These are phyloP conservation scores for Closterium sp. DNA, from an alignment of 139 green algal species.

Conservation along the genomic window DNA sequence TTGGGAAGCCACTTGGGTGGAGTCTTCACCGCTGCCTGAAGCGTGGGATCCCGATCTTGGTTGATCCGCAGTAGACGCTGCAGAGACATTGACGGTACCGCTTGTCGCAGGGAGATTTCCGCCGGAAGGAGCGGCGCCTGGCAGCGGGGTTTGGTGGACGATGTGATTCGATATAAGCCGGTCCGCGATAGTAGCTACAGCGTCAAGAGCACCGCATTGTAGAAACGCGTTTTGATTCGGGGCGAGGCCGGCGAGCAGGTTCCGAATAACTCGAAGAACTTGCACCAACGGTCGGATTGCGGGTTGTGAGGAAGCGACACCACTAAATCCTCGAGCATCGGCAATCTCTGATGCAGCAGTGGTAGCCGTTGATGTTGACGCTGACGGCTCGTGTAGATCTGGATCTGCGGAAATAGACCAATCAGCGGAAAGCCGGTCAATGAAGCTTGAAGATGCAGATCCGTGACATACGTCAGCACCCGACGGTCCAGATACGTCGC, in stretches of 20 bases:
- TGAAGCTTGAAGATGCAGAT: background rate
- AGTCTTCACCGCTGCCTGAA: background rate
- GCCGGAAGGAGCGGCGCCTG: background rate
- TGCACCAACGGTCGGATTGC: slow-evolving; percentile 3
- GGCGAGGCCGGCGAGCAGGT: slow-evolving; percentile 16
- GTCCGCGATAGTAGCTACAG: slow-evolving; percentile 22
- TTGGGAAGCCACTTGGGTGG: background rate
- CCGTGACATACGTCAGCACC: background rate
- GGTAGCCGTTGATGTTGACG: background rate
- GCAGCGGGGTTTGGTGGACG: background rate
- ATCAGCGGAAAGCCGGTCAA: background rate
- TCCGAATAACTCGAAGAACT: slow-evolving; percentile 24
- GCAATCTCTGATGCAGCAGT: background rate
- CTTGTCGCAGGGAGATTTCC: background rate
- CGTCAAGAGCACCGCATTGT: slow-evolving; percentile 18
- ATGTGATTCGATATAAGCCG: slow-evolving; percentile 21
- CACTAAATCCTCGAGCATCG: background rate
- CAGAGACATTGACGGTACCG: background rate
- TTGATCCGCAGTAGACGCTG: background rate
- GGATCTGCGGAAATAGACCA: background rate
- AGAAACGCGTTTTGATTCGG: slow-evolving; percentile 34
- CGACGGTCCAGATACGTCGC: background rate
- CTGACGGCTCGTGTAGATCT: background rate
- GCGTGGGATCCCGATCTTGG: background rate
- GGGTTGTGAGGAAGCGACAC: background rate